phyloP scores from a whole-genome alignment of 1,284 basidiomycete species.

The Puccinia polysora region DNA sequence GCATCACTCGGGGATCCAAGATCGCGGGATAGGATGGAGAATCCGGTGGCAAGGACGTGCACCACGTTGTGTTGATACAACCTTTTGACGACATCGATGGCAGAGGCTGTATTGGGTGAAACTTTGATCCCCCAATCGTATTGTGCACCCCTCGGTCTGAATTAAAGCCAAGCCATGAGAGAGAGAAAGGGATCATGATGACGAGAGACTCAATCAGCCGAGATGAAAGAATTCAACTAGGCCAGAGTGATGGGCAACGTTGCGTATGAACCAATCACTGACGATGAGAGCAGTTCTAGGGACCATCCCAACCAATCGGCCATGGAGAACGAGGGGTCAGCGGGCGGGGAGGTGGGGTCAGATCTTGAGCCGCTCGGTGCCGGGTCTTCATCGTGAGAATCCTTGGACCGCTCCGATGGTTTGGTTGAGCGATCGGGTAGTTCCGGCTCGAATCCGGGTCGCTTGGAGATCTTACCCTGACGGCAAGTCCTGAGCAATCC shows the following conservation, averaged over 20 bases:
- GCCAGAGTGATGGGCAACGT: not conserved
- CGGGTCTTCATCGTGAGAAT: not conserved
- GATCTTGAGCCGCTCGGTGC: too few species aligned
- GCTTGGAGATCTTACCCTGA: not conserved
- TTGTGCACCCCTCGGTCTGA: constrained; percentile 24
- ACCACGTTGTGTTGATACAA: constrained; percentile 11
- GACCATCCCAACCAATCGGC: constrained; percentile 23
- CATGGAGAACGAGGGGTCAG: not conserved
- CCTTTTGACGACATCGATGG: not conserved
- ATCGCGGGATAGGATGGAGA: constrained; percentile 13
- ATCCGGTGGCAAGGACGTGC: not conserved
- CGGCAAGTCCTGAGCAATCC: not conserved
- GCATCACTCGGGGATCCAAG: not conserved
- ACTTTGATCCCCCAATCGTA: constrained; percentile 22
- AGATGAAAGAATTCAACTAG: not conserved
- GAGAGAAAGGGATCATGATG: not conserved
- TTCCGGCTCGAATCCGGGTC: not conserved
- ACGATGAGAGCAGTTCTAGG: constrained; percentile 16
- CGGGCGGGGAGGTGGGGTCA: not conserved
- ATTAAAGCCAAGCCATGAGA: not conserved
- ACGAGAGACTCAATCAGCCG: not conserved
- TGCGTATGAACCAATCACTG: not conserved
- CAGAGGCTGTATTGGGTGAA: not conserved
- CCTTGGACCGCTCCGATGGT: not conserved
- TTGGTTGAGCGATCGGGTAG: too few species aligned